Base-by-base conservation (phyloP, 2,329 filamentous ascomycete species). In the Fusarium sarcochroum region DNA sequence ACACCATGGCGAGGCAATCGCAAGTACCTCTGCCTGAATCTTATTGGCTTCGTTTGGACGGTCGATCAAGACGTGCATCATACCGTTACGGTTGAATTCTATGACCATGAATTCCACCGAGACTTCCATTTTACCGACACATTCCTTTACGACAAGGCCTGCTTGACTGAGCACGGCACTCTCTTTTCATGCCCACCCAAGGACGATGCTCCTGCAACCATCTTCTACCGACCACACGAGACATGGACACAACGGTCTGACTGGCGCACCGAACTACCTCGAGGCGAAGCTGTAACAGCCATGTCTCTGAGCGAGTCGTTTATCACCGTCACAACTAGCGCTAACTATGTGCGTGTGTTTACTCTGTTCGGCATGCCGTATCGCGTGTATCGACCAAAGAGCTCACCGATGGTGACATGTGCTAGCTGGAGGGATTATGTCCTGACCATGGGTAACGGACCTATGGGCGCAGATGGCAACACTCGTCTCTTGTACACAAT, bases 91-190 rank as follows among this genome's bases (percentile, higher is more conserved):
- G 94, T 98, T 3, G 96, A 98, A 75, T 99, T 99, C 78, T 98
- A 98, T 77, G 97, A 99, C 78, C 91, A 94, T 60, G 94, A 97
- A 71, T 90, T 92, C 61, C 92, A 97, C 77, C 88, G 95, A 47
- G 94, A 98, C 78, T 98, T 98, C 74, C 96, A 98, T 81, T 98
- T 99, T 78, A 98, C 94, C 14, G 96, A 99, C 77, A 95, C 94
- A 1, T 98, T 94, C 76, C 85, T 94, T 6, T 98, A 98, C 80
- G 96, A 99, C 81, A 98, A 97, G 79, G 95, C 96, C 20, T 98
- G 95, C 75, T 84, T 99, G 58, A 90, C 93, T 72, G 92, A 97
- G 59, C 90, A 93, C 57, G 95, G 96, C 17, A 87, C 93, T 1
- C 85, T 97, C 1, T 98, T 98, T 76, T 92, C 94, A 1, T 95